phyloP scores from a whole-genome alignment of 2,329 filamentous ascomycete genomes.

The Canariomyces notabilis region DNA sequence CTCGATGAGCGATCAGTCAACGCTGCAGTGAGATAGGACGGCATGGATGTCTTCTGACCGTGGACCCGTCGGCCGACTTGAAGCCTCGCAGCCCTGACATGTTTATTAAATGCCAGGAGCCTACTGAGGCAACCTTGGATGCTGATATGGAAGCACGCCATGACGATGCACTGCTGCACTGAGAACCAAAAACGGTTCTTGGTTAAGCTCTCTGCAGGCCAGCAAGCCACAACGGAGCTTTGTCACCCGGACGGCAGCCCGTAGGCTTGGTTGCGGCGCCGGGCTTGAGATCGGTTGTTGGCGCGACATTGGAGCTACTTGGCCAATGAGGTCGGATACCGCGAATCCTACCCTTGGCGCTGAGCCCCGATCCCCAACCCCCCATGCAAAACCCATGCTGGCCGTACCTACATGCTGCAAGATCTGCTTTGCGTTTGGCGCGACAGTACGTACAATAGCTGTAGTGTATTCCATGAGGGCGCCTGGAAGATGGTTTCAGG shows the following conservation, averaged over 20 bases:
- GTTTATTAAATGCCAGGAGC: constrained; percentile 13
- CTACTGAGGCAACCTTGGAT: constrained; percentile 16
- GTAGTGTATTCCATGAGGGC: too few species aligned
- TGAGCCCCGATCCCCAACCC: background rate
- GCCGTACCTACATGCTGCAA: background rate
- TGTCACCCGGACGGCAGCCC: constrained; percentile 8
- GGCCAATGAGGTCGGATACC: background rate
- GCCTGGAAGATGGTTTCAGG: too few species aligned
- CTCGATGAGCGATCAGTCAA: constrained; percentile 3
- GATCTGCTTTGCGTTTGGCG: background rate
- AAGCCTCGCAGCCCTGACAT: constrained; percentile 2
- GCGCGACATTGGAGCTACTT: background rate
- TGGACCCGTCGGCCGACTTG: constrained; percentile 1
- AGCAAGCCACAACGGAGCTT: background rate
- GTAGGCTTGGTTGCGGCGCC: background rate
- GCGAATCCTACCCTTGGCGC: background rate
- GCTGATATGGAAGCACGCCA: background rate
- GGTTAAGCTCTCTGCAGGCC: background rate
- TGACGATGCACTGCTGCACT: background rate
- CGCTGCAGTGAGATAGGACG: constrained; percentile 4
- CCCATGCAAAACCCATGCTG: background rate
- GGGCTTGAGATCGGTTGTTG: background rate
- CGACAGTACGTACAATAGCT: too few species aligned
- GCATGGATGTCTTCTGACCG: constrained; percentile 4
- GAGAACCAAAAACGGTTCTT: too few species aligned